Base-by-base conservation (phyloP, 2,329 filamentous ascomycete genomes). In the Pyricularia sp. region DNA sequence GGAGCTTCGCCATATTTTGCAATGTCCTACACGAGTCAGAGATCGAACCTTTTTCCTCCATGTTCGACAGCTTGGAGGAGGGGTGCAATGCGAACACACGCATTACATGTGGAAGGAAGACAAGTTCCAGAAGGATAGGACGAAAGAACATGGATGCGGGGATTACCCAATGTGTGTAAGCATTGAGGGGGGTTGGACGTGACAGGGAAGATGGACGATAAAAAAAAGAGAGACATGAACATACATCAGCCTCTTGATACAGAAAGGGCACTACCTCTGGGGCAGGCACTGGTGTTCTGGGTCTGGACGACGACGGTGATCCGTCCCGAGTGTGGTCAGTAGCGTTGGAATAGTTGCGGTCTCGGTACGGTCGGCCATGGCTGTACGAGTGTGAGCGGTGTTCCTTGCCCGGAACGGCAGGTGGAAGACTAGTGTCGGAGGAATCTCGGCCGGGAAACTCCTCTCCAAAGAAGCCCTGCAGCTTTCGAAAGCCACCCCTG, bases 211-310 rank as follows among this genome's bases (percentile, higher is more conserved):
- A 66, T 28, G 33, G 69, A 68, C 28, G 36, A 26, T 26, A 26
- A 26, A 17, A 26, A 1, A 23, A 17, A 61, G 11, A 61, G 58
- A 30, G 25, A 30, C 30, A 59, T 28, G 71, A 71, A 85, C 88
- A 82, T 78, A 92, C 90, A 81, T 92, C 87, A 72, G 86, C 86
- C 77, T 95, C 92, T 79, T 98, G 95, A 77, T 95, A 98, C 71
- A 97, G 85, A 85, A 97, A 99, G n/a, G 95, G 95, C 58, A 97
- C 95, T 69, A 99, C 93, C 79, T 98, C 94, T 75, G 92, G 95
- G 14, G 92, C 92, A 61, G 92, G 92, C 67, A 93, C 84, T 14
- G 94, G 93, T n/a, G 92, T 97, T 73, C 91, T 86, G 65, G 94
- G 92, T 73, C 92, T 86, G 31, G 91, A 93, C 36, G 87, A 88